Evolutionary conservation across 768 basidiomycete genomes (phyloP), one percentile per base, ranked within the genome.

Genomic region (Leccinum subgranulosum): DNA sequence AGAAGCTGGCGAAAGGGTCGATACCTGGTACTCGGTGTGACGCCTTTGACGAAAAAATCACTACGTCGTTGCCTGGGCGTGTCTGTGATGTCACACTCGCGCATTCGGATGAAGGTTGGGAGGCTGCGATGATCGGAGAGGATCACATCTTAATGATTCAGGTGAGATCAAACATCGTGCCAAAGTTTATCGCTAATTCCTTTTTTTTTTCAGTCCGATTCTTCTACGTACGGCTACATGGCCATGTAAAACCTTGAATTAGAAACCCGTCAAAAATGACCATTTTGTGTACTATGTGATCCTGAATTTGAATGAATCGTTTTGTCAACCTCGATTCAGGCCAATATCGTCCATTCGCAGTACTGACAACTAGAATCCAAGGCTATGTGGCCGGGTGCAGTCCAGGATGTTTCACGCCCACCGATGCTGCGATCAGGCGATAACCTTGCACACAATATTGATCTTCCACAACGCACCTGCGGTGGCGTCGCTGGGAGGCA

Each of bases 91-190:
- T 70, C 47, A 34, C 51, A 4, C 63, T 70, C 45, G 28, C 56
- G 5, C 46, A 48, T 28, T 54, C 39, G 28, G 57, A 62, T 8
- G 41, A 60, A 7, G 63, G 62, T 10, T 73, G 72, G 70, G 66
- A 66, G 4, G 66, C 71, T 36, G 64, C 64, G 25, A 76, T 76
- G 76, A 64, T 76, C 12, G 66, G 72, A 5, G 75, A 76, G 56
- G 66, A 76, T 51, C 67, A 69, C 19, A 63, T 76, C 23, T 47
- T 76, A 2, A 61, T 73, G 55, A 69, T 76, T 36, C 66, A 72
- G 58, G 75, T 74, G 55, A 54, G 65, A 31, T 10, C 9, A 6
- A 34, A 21, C 27, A 25, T 31, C 5, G 4, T n/a, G 12, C 3
- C 52, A 5, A 7, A 43, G n/a, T 28, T 49, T 17, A 19, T 51